Evolutionary conservation across 371 early-diverging fungal species (phyloP), one percentile per base, ranked within the genome.

Genomic region (Saksenaea oblongispora): DNA sequence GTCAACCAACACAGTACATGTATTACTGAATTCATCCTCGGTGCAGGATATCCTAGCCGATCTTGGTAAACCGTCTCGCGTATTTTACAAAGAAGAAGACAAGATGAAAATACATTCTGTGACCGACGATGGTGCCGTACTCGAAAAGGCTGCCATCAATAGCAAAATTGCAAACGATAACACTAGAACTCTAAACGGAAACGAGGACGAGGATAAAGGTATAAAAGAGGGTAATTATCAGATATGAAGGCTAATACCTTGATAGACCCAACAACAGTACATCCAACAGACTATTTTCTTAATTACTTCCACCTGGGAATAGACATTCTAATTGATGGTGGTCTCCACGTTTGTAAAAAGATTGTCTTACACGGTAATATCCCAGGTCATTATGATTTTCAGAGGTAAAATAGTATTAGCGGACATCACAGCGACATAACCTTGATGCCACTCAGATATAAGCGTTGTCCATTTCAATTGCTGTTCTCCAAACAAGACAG

Each of bases 261-360:
- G 13, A 11, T 26, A 7, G 22, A 36, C 24, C 13, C 24, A 9
- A 51, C 65, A 55, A 75, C 70, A 9, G 70, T 71, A 5, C 72
- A 78, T 64, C 79, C 87, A 0, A 84, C 82, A 26, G 89, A 88
- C 60, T 90, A 87, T 56, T 87, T 89, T 62, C 84, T 83, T 63
- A 86, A 90, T 66, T 90, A 91, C 58, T 91, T 90, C 69, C 83
- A 85, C 51, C 56, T 87, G 37, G 93, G 93, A 0, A 79, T 93
- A 17, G 93, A 93, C 68, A 72, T 91, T 35, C 66, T 91, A 14
- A 85, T 93, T 62, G 91, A 91, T 66, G 92, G 90, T 7, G 65
- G 68, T 18, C 68, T 75, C 2, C 91, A 93, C 67, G 74, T 82
- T 4, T 86, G 89, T 66, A 87, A 87, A 64, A 93, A 91, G 73